Percentiles rank a stretch among this genome's conserved stretches.
phyloP scores from a whole-genome alignment of 257 asterid genomes.

The Hygrophila difformis region DNA sequence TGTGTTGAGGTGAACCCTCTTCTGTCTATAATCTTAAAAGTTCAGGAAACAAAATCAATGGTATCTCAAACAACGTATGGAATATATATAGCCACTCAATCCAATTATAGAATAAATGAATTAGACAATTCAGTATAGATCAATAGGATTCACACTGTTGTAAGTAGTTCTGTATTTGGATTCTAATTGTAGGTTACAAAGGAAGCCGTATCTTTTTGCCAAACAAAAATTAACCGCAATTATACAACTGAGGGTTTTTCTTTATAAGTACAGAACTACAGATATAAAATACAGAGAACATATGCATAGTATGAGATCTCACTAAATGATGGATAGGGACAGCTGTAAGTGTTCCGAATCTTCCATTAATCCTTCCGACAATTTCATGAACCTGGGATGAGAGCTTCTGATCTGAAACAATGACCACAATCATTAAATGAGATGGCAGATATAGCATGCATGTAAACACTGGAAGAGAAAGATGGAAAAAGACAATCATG shows the following conservation, averaged over 20 bases:
- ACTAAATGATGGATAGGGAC: conserved; percentile 96
- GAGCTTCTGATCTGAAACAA: conserved; percentile 68
- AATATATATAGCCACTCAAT: too few species aligned
- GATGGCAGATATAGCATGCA: neutral
- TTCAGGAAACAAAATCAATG: too few species aligned
- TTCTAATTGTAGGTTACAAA: too few species aligned
- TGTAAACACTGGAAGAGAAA: neutral
- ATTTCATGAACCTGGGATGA: conserved; percentile 93
- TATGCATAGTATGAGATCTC: conserved; percentile 22
- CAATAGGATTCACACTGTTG: too few species aligned
- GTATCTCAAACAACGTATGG: too few species aligned
- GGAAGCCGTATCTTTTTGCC: neutral
- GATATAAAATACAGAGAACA: too few species aligned
- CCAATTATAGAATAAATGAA: too few species aligned
- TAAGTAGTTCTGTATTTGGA: too few species aligned
- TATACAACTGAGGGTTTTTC: neutral
- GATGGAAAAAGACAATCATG: neutral
- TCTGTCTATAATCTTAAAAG: too few species aligned
- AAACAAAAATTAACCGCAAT: neutral
- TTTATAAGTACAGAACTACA: neutral
- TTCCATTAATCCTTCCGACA: conserved; percentile 93
- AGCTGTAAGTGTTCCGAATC: conserved; percentile 75
- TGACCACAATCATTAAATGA: conserved; percentile 13
- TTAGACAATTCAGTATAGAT: too few species aligned
- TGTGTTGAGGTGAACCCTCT: too few species aligned